Evolutionary conservation across 257 asterid genomes (phyloP).

Genomic region (Capsicum pubescens): DNA sequence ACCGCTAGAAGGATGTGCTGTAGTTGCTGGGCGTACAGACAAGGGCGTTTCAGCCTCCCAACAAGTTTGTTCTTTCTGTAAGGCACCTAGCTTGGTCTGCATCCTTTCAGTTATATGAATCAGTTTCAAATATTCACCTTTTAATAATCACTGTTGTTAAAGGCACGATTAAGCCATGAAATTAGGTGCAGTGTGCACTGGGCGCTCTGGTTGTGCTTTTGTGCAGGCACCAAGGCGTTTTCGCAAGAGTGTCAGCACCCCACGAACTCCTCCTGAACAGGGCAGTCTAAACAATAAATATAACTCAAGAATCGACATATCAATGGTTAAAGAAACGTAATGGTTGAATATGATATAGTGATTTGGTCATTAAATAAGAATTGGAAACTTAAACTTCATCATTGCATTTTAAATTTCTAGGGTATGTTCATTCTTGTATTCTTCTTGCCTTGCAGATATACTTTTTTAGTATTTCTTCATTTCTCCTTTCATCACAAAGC

Average conservation of each 20-base stretch:
- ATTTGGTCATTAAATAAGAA: neutral
- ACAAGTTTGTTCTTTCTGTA: slow-evolving; percentile 98
- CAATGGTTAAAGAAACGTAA: neutral
- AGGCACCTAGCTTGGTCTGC: slow-evolving; percentile 39
- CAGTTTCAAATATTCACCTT: slow-evolving; percentile 22
- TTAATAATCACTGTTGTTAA: slow-evolving; percentile 5
- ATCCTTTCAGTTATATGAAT: slow-evolving; percentile 22
- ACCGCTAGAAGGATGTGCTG: slow-evolving; percentile 75
- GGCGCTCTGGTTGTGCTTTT: neutral
- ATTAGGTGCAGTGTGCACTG: neutral
- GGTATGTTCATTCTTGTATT: neutral
- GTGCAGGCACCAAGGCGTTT: slow-evolving; percentile 5
- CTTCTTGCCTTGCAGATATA: neutral
- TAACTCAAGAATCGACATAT: neutral
- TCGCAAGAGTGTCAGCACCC: neutral
- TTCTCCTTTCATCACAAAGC: slow-evolving; percentile 18
- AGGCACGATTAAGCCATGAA: neutral
- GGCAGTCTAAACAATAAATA: neutral
- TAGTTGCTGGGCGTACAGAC: slow-evolving; percentile 97
- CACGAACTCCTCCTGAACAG: slow-evolving; percentile 12
- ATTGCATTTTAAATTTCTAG: neutral
- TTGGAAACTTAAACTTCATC: slow-evolving; percentile 21
- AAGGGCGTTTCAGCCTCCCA: slow-evolving; percentile 94
- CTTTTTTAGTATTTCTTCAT: neutral
- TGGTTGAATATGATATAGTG: neutral